Evolutionary conservation across 495 filamentous ascomycete species (phyloP).

Genomic region (Xylona heveae): DNA sequence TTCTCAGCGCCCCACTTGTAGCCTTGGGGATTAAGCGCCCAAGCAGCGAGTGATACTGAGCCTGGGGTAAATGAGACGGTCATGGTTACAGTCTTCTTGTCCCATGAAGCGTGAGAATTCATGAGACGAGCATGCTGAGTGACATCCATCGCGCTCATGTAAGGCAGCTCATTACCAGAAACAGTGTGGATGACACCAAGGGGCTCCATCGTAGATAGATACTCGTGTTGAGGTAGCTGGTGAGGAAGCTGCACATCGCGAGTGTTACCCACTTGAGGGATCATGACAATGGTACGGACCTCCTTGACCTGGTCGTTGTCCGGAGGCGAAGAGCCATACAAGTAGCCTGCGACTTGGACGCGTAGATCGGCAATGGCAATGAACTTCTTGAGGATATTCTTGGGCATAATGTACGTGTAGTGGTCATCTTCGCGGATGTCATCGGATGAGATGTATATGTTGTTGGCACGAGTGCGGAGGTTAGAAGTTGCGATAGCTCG

Average conservation of each 20-base stretch:
- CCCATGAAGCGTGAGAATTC: constrained; percentile 63
- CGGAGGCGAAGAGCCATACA: constrained; percentile 81
- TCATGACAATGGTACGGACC: constrained; percentile 86
- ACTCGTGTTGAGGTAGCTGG: constrained; percentile 83
- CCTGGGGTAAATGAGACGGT: constrained; percentile 98
- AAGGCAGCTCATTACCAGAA: constrained; percentile 81
- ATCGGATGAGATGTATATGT: constrained; percentile 94
- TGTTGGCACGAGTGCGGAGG: constrained; percentile 82
- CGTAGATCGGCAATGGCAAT: constrained; percentile 95
- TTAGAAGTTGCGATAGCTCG: constrained; percentile 93
- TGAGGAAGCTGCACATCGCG: constrained; percentile 82
- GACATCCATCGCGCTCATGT: constrained; percentile 88
- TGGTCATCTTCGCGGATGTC: constrained; percentile 67
- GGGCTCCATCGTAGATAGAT: constrained; percentile 58
- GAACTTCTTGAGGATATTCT: constrained; percentile 96
- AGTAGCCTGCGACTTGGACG: constrained; percentile 85
- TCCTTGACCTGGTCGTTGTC: constrained; percentile 97
- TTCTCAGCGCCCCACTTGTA: constrained; percentile 98
- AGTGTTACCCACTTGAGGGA: constrained; percentile 87
- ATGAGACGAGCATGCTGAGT: constrained; percentile 83
- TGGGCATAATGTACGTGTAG: constrained; percentile 93
- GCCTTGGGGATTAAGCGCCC: constrained; percentile 72
- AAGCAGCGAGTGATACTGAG: constrained; percentile 84
- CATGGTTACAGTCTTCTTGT: constrained; percentile 90
- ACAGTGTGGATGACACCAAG: constrained; percentile 92